Evolutionary conservation across 495 filamentous ascomycete species (phyloP), one percentile per base, ranked within the genome.

Genomic region (Wilcoxina mikolae): DNA sequence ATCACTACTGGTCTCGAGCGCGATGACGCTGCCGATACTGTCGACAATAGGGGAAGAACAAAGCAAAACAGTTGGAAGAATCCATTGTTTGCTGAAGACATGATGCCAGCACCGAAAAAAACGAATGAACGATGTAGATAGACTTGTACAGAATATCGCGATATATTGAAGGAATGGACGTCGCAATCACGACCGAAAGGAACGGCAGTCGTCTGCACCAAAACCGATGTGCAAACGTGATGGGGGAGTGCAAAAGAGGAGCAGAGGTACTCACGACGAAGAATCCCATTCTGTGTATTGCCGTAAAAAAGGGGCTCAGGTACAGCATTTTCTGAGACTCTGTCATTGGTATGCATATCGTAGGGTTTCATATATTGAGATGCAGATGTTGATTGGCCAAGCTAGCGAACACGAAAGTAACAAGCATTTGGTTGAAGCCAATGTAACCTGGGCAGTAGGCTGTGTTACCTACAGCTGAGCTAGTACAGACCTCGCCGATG

Each of bases 321-420:
- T 39, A 39, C 1, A 39, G 15, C 35, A 3, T 1, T 39, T 15
- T 18, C 35, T 39, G 35, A 39, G 15, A 39, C 35, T 39, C 35
- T 39, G 2, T 39, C 35, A 39, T 39, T n/a, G n/a, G n/a, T n/a
- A n/a, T n/a, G n/a, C n/a, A n/a, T n/a, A n/a, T n/a, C n/a, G 4
- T 18, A 39, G 20, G 20, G 35, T 39, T 39, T 39, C 4, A 15
- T 12, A 39, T n/a, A n/a, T n/a, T n/a, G 20, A 39, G 35, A 39
- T 15, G 12, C 15, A 12, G 23, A 24, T 46, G n/a, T 11, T 46
- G 43, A 46, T 46, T 46, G 43, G 43, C 23, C n/a, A 46, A 7
- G n/a, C 22, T 46, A 46, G 43, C 43, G 43, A 20, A 46, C 43
- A 46, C 43, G 43, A 46, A n/a, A n/a, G n/a, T n/a, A n/a, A n/a